phyloP scores from a whole-genome alignment of 768 basidiomycete species.

The Butyriboletus loyo region DNA sequence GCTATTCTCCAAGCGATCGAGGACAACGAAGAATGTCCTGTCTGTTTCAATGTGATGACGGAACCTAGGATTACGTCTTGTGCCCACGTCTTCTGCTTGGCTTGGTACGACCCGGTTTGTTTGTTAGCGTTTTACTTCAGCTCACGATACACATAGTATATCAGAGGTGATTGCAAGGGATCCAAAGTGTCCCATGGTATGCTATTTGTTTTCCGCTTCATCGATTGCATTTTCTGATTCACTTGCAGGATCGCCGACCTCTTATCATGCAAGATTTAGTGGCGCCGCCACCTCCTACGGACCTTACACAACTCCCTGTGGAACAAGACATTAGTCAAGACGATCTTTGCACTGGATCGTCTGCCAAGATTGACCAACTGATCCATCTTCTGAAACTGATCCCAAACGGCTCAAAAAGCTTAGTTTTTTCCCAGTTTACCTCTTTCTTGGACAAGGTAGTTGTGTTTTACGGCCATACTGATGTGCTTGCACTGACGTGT shows the following conservation, averaged over 20 bases:
- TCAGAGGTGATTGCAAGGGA: constrained; percentile 66
- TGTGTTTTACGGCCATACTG: neutral
- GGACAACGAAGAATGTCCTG: constrained; percentile 80
- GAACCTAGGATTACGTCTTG: constrained; percentile 76
- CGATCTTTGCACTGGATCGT: constrained; percentile 52
- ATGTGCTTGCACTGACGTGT: neutral
- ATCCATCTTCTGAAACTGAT: constrained; percentile 68
- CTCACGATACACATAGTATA: constrained; percentile 44
- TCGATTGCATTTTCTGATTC: neutral
- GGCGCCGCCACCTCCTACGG: constrained; percentile 61
- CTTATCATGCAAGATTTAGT: constrained; percentile 55
- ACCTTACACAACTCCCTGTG: constrained; percentile 60
- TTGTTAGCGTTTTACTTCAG: neutral
- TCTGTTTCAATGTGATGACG: constrained; percentile 59
- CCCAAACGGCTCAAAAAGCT: constrained; percentile 67
- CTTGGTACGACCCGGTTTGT: constrained; percentile 47
- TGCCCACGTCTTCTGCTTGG: constrained; percentile 66
- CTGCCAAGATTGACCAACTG: constrained; percentile 84
- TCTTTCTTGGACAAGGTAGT: constrained; percentile 75
- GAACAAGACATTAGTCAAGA: constrained; percentile 38
- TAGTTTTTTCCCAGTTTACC: constrained; percentile 91
- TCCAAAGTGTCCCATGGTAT: constrained; percentile 80
- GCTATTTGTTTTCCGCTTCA: neutral
- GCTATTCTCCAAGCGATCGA: constrained; percentile 66
- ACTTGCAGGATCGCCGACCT: constrained; percentile 63